Percentiles rank a stretch among this genome's conserved stretches.
Evolutionary conservation across 306 rosid species (phyloP).

Genomic region (Macrotyloma uniflorum): DNA sequence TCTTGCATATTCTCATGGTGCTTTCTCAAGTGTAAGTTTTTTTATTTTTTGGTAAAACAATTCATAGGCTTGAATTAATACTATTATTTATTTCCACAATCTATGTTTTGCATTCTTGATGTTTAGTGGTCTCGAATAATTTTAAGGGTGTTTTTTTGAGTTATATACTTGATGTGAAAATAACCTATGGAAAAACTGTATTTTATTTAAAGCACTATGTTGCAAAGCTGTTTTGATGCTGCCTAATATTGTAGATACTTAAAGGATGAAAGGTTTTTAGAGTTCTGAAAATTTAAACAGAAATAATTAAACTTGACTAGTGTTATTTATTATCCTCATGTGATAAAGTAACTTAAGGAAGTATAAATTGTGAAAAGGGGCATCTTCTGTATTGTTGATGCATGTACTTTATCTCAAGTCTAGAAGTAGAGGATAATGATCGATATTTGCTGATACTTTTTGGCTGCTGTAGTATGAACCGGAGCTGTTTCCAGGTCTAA

Average conservation of each 20-base stretch:
- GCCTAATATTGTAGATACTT: background rate
- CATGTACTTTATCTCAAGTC: slow-evolving; percentile 1
- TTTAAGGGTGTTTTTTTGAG: background rate
- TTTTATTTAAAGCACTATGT: background rate
- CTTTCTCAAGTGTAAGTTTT: slow-evolving; percentile 87
- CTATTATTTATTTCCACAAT: background rate
- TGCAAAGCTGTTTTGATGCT: background rate
- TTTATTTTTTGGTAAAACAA: background rate
- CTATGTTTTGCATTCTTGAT: background rate
- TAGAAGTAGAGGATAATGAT: background rate
- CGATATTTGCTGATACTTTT: slow-evolving; percentile 29
- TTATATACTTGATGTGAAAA: background rate
- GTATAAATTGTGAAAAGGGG: background rate
- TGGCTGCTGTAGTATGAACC: slow-evolving; percentile 79
- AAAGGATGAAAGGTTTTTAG: background rate
- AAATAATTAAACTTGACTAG: background rate
- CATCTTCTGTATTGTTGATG: background rate
- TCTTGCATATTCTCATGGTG: slow-evolving; percentile 87
- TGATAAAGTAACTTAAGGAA: background rate
- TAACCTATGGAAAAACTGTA: background rate
- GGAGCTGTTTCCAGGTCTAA: slow-evolving; percentile 94
- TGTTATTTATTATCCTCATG: background rate
- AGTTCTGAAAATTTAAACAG: background rate
- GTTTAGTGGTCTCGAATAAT: background rate
- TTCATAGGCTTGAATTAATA: background rate